A percentile compares a stretch with the other conserved stretches of the same genome.
Conservation (phyloP, 225 moss, liverwort and hornwort species). For the Marchantia polymorpha region DNA sequence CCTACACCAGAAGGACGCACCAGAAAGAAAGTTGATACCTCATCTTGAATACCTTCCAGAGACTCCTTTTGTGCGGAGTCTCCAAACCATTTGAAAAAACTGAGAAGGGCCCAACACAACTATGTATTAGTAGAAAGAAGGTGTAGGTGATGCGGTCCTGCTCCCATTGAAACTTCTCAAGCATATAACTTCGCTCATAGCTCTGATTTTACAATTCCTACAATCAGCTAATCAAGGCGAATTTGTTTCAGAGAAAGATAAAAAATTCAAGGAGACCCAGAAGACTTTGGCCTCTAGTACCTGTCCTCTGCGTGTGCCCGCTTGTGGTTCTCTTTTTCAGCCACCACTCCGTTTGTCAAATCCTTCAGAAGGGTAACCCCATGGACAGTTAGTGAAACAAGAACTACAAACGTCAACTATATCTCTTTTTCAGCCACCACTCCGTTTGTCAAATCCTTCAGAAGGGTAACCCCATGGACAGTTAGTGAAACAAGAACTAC, state of each 20-base stretch:
- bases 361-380: constrained; percentile 45
- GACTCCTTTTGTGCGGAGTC: constrained; percentile 82
- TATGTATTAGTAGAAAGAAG: background rate
- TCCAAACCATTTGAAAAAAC: constrained; percentile 98
- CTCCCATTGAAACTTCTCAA: background rate
- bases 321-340: constrained; percentile 83
- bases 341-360: constrained; percentile 81
- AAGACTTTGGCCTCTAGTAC: constrained; percentile 24
- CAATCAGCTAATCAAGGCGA: background rate
- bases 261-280: background rate
- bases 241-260: background rate
- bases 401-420: too few relatives aligned
- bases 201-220: background rate
- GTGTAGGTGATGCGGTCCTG: too few relatives aligned
- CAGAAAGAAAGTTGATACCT: constrained; percentile 47
- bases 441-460: constrained; percentile 91
- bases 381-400: background rate
- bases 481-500: background rate
- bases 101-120: constrained; percentile 28
- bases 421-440: constrained; percentile 35
- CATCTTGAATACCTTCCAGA: constrained; percentile 87
- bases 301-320: constrained; percentile 79
- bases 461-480: background rate
- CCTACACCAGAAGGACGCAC: background rate
- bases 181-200: too few relatives aligned